Base-by-base conservation (phyloP, 441 rosid genomes). In the Codiaeum variegatum region DNA sequence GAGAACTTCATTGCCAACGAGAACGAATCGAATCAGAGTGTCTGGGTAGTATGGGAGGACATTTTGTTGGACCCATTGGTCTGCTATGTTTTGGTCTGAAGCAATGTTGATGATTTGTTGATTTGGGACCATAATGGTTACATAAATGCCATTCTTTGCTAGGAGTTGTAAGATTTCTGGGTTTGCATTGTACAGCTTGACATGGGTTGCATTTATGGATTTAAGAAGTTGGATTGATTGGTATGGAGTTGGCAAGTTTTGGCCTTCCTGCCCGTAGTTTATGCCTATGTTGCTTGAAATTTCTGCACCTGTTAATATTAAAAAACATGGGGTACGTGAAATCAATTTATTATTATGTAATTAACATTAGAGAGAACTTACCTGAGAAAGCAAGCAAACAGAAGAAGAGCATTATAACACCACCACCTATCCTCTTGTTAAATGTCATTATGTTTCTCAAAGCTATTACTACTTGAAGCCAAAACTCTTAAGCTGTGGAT, bases 191-290 rank as follows among this genome's bases (percentile, higher is more conserved):
- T 90, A 91, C 63, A 93, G 82, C 77, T 90, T 91, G 3, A 90
- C 88, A 0, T 80, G 79, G 28, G 87, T 83, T 0, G 88, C 89
- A 58, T 83, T 82, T 81, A 88, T 71, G 19, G 88, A 82, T 77
- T 82, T 83, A 60, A 93, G 80, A 66, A 77, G 72, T 59, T 88
- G 78, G 26, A 91, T 81, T 7, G 97, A 85, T 58, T 71, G 79
- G 71, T 73, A 83, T 0, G 92, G 82, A 21, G 92, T 75, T 40
- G 98, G 97, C 59, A 91, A 80, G 75, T 93, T 88, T 85, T 83
- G 77, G 67, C 94, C 98, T 42, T 79, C 74, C 78, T 79, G 83
- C 2, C 98, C 98, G 34, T 86, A 93, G 81, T 88, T 91, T n/a
- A 93, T 70, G 61, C 98, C 98, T 18, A 91, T 80, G 76, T 75